Evolutionary conservation across 2,329 filamentous ascomycete genomes (phyloP).

Genomic region (Huntiella abstrusa): DNA sequence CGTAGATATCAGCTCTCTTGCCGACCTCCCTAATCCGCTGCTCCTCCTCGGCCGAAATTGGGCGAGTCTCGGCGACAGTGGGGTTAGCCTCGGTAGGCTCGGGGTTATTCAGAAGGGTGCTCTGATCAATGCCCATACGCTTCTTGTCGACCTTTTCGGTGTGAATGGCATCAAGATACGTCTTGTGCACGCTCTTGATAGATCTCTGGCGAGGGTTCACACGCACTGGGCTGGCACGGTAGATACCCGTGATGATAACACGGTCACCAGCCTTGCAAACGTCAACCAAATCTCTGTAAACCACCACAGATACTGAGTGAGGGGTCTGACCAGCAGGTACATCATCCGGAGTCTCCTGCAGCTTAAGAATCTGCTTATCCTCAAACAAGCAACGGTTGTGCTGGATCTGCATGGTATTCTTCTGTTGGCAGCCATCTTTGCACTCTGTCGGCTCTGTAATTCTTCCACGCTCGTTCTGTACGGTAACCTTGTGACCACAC

Average conservation of each 20-base stretch:
- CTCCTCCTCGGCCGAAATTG: slow-evolving; percentile 71
- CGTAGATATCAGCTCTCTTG: slow-evolving; percentile 71
- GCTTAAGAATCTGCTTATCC: slow-evolving; percentile 96
- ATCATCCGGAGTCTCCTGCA: slow-evolving; percentile 91
- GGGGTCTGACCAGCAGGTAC: slow-evolving; percentile 93
- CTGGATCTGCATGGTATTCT: slow-evolving; percentile 95
- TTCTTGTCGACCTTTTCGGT: slow-evolving; percentile 95
- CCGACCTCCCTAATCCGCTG: slow-evolving; percentile 71
- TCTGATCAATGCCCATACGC: slow-evolving; percentile 75
- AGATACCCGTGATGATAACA: slow-evolving; percentile 89
- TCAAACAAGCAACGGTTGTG: slow-evolving; percentile 91
- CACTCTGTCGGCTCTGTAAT: slow-evolving; percentile 89
- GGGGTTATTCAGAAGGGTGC: slow-evolving; percentile 54
- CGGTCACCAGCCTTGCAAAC: slow-evolving; percentile 96
- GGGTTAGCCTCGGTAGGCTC: slow-evolving; percentile 24
- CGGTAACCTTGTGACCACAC: slow-evolving; percentile 78
- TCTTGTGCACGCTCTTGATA: slow-evolving; percentile 94
- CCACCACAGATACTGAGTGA: slow-evolving; percentile 88
- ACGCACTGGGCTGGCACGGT: slow-evolving; percentile 82
- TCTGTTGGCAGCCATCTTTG: slow-evolving; percentile 64
- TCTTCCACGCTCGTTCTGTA: slow-evolving; percentile 85
- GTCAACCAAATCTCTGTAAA: slow-evolving; percentile 93
- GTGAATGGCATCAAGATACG: slow-evolving; percentile 86
- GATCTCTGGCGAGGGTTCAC: slow-evolving; percentile 85
- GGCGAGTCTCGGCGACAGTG: slow-evolving; percentile 43